A percentile compares a stretch with the other conserved stretches of the same genome.
Conservation (phyloP, 805 yeast genomes). For the Starmera dryadoides region DNA sequence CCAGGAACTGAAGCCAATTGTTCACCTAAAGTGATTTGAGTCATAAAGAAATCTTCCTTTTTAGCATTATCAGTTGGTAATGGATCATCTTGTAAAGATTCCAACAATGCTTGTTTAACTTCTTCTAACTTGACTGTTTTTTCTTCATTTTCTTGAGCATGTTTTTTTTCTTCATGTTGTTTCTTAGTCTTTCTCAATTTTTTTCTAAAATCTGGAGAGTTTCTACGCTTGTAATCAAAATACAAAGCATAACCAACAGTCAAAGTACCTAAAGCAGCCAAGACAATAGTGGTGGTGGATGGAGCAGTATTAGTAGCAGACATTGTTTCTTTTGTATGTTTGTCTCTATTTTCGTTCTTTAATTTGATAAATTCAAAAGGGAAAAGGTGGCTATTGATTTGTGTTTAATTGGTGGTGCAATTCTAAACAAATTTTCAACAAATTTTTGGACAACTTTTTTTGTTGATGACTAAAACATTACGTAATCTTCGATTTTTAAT, state of each 20-base stretch:
- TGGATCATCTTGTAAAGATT: conserved; percentile 65
- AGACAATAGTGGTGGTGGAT: conserved; percentile 19
- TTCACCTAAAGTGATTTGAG: conserved; percentile 82
- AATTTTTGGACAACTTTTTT: no score
- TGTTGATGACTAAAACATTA: background rate
- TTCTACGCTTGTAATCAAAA: conserved; percentile 90
- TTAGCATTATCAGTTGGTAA: conserved; percentile 62
- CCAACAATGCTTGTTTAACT: conserved; percentile 53
- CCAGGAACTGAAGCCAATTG: conserved; percentile 61
- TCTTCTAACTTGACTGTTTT: conserved; percentile 54
- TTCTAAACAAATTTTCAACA: background rate
- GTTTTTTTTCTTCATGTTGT: conserved; percentile 51
- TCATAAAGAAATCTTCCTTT: conserved; percentile 75
- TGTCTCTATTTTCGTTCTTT: background rate
- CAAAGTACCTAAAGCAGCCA: conserved; percentile 33
- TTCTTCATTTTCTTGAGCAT: conserved; percentile 45
- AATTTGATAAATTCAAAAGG: conserved; percentile 1
- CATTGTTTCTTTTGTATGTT: background rate
- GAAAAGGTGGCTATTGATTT: background rate
- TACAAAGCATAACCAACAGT: conserved; percentile 74
- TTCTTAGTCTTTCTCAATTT: conserved; percentile 56
- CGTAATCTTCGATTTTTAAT: no score
- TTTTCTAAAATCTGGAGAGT: conserved; percentile 74
- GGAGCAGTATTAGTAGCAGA: background rate
- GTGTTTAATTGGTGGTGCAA: background rate